Conservation (phyloP, 768 basidiomycete species). For the Megacollybia marginata region DNA sequence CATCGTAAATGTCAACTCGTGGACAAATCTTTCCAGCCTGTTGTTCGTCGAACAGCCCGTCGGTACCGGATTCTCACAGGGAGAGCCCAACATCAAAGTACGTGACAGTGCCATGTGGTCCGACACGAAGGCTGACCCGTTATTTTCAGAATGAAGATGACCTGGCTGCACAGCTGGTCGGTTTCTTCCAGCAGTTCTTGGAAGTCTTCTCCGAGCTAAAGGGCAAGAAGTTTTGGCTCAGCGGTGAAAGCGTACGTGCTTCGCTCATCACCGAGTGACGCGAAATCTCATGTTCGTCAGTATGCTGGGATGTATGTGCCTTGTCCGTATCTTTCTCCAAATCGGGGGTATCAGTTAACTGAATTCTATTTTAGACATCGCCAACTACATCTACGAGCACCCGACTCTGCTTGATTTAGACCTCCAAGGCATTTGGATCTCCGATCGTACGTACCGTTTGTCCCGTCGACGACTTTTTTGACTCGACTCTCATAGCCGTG, state of each 20-base stretch:
- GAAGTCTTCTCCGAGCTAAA: slow-evolving; percentile 69
- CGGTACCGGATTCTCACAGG: background rate
- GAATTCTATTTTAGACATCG: slow-evolving; percentile 44
- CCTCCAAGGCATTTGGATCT: slow-evolving; percentile 66
- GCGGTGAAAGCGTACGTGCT: slow-evolving; percentile 65
- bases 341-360: background rate
- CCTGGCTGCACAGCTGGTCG: slow-evolving; percentile 39
- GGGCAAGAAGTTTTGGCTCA: slow-evolving; percentile 61
- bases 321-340: slow-evolving; percentile 25
- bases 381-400: slow-evolving; percentile 64
- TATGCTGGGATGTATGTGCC: slow-evolving; percentile 50
- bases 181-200: slow-evolving; percentile 72
- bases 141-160: slow-evolving; percentile 37
- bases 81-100: background rate
- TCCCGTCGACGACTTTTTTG: background rate
- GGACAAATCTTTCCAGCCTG: background rate
- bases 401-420: slow-evolving; percentile 42
- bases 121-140: background rate
- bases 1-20: background rate
- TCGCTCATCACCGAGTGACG: no score
- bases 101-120: background rate
- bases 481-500: slow-evolving; percentile 28
- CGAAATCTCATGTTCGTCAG: slow-evolving; percentile 22
- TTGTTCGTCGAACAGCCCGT: background rate
- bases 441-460: slow-evolving; percentile 45